These are phyloP conservation scores for Tolypocladium ophioglossoides DNA, from an alignment of 2,329 filamentous ascomycete genomes.

Conservation along the genomic window DNA sequence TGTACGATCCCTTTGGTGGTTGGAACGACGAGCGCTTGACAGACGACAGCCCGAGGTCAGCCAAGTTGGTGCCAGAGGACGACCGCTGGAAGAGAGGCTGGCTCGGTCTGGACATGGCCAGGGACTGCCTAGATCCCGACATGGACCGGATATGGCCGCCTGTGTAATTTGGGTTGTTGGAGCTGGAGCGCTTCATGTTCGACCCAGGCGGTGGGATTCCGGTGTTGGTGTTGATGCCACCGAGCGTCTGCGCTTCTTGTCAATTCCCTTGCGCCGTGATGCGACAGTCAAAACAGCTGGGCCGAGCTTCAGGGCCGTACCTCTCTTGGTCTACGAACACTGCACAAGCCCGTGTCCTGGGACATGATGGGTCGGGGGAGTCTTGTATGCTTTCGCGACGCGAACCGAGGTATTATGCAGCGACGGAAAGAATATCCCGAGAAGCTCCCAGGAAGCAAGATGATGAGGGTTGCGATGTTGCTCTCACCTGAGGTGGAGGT, in stretches of 20 bases:
- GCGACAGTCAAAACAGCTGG: slow-evolving; percentile 7
- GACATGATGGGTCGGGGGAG: slow-evolving; percentile 48
- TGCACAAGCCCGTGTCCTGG: slow-evolving; percentile 81
- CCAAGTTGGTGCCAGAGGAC: slow-evolving; percentile 71
- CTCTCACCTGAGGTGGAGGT: neutral
- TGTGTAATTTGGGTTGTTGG: slow-evolving; percentile 58
- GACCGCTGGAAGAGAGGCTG: slow-evolving; percentile 82
- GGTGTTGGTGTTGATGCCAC: slow-evolving; percentile 71
- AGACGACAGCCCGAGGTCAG: slow-evolving; percentile 71
- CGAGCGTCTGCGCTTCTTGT: slow-evolving; percentile 59
- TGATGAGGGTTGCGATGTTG: neutral
- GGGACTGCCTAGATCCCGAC: slow-evolving; percentile 75
- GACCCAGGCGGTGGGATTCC: slow-evolving; percentile 85
- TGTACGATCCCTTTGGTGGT: slow-evolving; percentile 49
- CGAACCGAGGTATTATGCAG: neutral
- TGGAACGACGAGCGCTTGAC: slow-evolving; percentile 76
- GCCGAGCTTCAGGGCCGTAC: slow-evolving; percentile 35
- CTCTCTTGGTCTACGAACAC: slow-evolving; percentile 84
- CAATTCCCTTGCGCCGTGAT: slow-evolving; percentile 6
- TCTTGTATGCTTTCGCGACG: neutral
- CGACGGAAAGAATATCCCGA: neutral
- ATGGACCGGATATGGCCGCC: slow-evolving; percentile 67
- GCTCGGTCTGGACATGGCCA: slow-evolving; percentile 71
- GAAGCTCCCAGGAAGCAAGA: neutral
- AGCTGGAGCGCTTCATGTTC: slow-evolving; percentile 86